Conservation (phyloP, 2,329 filamentous ascomycete species). For the Colletotrichum destructivum region DNA sequence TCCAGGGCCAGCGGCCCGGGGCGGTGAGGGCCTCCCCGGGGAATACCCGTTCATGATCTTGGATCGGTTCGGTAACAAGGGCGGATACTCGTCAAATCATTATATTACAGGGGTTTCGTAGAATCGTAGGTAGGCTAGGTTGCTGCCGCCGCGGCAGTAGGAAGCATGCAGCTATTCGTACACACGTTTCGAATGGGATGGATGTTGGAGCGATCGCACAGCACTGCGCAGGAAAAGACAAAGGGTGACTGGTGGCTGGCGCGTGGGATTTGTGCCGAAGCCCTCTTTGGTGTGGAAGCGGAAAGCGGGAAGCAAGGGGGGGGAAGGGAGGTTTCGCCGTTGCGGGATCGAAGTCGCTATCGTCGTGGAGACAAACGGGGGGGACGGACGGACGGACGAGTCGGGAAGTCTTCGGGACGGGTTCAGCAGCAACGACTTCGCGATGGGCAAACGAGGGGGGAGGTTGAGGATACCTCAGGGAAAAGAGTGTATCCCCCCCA, state of each 20-base stretch:
- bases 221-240: constrained; percentile 10
- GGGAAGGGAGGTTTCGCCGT: constrained; percentile 14
- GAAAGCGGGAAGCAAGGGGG: constrained; percentile 23
- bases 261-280: constrained; percentile 37
- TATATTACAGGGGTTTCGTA: constrained; percentile 35
- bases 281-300: constrained; percentile 24
- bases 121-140: constrained; percentile 22
- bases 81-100: constrained; percentile 40
- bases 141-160: constrained; percentile 30
- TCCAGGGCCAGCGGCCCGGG: constrained; percentile 55
- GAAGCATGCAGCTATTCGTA: constrained; percentile 30
- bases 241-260: constrained; percentile 35
- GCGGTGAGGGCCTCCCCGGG: constrained; percentile 50
- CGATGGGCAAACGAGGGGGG: background rate
- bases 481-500: background rate
- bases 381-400: background rate
- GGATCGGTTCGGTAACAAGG: constrained; percentile 17
- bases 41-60: constrained; percentile 58
- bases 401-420: constrained; percentile 6
- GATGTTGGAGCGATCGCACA: constrained; percentile 24
- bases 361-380: constrained; percentile 26
- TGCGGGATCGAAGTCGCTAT: constrained; percentile 26
- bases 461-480: background rate
- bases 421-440: constrained; percentile 1
- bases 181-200: constrained; percentile 4